A percentile compares a stretch with the other conserved stretches of the same genome.
Conservation (phyloP, 345 rosid species). For the Trapa bicornis region DNA sequence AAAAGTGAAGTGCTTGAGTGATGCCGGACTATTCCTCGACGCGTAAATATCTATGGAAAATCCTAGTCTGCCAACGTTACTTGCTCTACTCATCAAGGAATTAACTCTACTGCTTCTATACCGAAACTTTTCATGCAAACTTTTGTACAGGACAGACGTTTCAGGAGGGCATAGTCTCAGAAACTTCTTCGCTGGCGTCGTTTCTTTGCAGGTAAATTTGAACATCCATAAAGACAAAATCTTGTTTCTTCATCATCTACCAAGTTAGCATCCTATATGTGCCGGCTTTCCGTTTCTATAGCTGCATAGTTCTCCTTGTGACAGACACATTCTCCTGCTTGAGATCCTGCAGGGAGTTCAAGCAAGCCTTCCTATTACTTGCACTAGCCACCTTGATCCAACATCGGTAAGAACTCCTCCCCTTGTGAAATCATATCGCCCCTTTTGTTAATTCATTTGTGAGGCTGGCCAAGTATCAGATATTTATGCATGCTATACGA, state of each 20-base stretch:
- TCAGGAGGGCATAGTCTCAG: conserved; percentile 75
- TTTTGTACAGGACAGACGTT: conserved; percentile 50
- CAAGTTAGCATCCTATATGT: too few relatives aligned
- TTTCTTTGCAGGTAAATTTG: conserved; percentile 58
- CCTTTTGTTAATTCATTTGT: neutral
- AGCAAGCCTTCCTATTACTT: conserved; percentile 46
- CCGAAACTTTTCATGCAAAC: neutral
- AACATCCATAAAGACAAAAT: neutral
- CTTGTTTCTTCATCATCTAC: neutral
- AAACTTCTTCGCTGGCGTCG: conserved; percentile 62
- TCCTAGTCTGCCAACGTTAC: neutral
- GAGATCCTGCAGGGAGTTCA: conserved; percentile 35
- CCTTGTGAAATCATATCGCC: neutral
- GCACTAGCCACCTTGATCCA: conserved; percentile 76
- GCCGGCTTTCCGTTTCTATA: neutral
- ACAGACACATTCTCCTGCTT: neutral
- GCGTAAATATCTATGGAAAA: conserved; percentile 30
- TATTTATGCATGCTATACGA: neutral
- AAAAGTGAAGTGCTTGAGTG: conserved; percentile 88
- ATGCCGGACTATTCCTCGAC: conserved; percentile 93
- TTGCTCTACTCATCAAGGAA: neutral
- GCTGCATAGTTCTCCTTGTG: conserved; percentile 2
- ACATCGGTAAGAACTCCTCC: conserved; percentile 41
- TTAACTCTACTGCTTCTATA: neutral
- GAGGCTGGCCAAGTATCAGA: neutral